These are phyloP conservation scores for Chaetomium fimeti DNA, from an alignment of 495 filamentous ascomycete species.

Conservation along the genomic window DNA sequence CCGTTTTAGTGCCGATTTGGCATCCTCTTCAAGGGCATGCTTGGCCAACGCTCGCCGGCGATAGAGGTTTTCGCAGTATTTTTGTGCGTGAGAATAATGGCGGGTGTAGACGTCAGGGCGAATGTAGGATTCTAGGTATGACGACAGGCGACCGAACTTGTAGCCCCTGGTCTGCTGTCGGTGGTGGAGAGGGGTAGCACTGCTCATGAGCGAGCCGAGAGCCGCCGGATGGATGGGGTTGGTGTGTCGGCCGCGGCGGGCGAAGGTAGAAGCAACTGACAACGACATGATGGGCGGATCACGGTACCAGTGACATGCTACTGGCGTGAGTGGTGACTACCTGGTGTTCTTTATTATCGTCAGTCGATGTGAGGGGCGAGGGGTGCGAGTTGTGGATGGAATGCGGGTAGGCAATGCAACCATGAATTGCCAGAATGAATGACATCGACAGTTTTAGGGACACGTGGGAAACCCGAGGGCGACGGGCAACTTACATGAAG, in stretches of 20 bases:
- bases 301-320: conserved; percentile 22
- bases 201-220: conserved; percentile 20
- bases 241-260: conserved; percentile 35
- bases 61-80: conserved; percentile 42
- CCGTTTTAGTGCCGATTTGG: conserved; percentile 35
- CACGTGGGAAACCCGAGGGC: conserved; percentile 16
- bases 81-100: conserved; percentile 40
- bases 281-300: conserved; percentile 36
- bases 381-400: background rate
- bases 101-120: conserved; percentile 41
- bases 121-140: conserved; percentile 34
- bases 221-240: conserved; percentile 21
- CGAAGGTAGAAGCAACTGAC: conserved; percentile 32
- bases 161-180: conserved; percentile 46
- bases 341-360: conserved; percentile 25
- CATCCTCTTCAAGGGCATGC: conserved; percentile 31
- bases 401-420: conserved; percentile 4
- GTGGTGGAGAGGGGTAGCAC: conserved; percentile 26
- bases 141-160: conserved; percentile 45
- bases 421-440: no score
- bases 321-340: conserved; percentile 11
- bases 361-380: conserved; percentile 10
- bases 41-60: conserved; percentile 43
- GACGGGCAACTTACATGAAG: conserved; percentile 27
- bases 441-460: background rate